A percentile compares a stretch with the other conserved stretches of the same genome.
Evolutionary conservation across 805 yeast genomes (phyloP).

Genomic region (Metschnikowia corniflorae): DNA sequence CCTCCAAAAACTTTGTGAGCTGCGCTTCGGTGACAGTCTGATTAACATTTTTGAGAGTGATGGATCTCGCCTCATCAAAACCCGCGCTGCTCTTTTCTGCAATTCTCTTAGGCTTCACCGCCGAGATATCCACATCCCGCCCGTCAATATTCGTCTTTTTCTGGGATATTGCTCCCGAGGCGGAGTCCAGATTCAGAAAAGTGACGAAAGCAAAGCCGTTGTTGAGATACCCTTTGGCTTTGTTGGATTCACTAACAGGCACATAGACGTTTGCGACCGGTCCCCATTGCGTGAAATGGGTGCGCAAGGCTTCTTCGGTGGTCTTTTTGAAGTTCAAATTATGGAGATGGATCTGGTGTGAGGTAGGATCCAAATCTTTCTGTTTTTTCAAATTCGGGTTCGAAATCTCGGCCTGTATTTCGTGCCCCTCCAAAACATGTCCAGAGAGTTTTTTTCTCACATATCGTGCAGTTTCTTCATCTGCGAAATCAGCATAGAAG

Average conservation of each 20-base stretch:
- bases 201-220: conserved; percentile 68
- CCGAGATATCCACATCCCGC: conserved; percentile 45
- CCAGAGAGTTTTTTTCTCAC: conserved; percentile 27
- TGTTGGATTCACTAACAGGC: conserved; percentile 39
- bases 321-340: conserved; percentile 48
- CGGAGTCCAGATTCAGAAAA: conserved; percentile 42
- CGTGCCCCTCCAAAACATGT: conserved; percentile 23
- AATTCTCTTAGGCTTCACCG: conserved; percentile 38
- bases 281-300: conserved; percentile 50
- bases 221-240: conserved; percentile 32
- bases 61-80: conserved; percentile 20
- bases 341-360: conserved; percentile 48
- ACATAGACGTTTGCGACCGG: conserved; percentile 48
- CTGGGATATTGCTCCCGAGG: conserved; percentile 43
- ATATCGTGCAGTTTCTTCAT: conserved; percentile 46
- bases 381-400: conserved; percentile 45
- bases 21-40: conserved; percentile 38
- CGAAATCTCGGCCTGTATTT: conserved; percentile 57
- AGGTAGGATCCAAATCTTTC: conserved; percentile 20
- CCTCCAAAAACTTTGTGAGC: conserved; percentile 26
- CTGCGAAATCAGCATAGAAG: conserved; percentile 63
- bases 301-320: conserved; percentile 34
- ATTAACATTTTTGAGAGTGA: conserved; percentile 23
- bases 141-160: conserved; percentile 44
- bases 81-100: conserved; percentile 9